Base-by-base conservation (phyloP, 441 rosid genomes). In the Theobroma grandiflorum region DNA sequence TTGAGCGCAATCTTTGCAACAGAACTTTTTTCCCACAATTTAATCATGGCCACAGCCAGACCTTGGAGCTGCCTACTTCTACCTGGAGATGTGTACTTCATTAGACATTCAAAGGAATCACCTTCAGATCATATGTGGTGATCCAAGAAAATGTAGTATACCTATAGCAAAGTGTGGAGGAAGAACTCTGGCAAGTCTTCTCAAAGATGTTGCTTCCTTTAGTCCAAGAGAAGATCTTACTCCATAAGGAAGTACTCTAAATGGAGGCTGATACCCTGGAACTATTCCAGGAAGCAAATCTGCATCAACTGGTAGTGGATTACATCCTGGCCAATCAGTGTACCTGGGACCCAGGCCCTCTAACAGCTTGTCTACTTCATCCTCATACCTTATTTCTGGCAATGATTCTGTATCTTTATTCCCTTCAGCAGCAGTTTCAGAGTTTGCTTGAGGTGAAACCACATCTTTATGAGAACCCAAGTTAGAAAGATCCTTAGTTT, bases 121-220 rank as follows among this genome's bases (percentile, higher is more conserved):
- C 62, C 42, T 81, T 74, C 72, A 74, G 33, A 68, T 70, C 62
- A 75, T 4, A 79, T 47, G 75, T 43, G 52, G 69, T 65, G 75
- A 67, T 33, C 72, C 58, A 83, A 47, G 40, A 40, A 26, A 45
- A 80, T 79, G 78, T 11, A 22, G 78, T 83, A 76, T 87, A 96
- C 98, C 98, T 85, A 94, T 83, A 45, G 98, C 97, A 88, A 96
- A 96, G 72, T 96, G 99, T 63, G 98, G 98, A 79, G 98, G 98
- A 80, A 96, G 89, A 84, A 88, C 62, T 86, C 95, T 87, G 37
- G 96, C 98, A 86, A 96, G 88, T 79, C 98, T 91, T 84, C 94
- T 84, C 84, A 96, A 88, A 77, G 92, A 81, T 31, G 98, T 92
- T 84, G 94, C 95, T 76, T 92, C 95, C 80, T 85, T 92, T 74